These are phyloP conservation scores for Candida sonorensis DNA, from an alignment of 805 yeast species.

Conservation along the genomic window DNA sequence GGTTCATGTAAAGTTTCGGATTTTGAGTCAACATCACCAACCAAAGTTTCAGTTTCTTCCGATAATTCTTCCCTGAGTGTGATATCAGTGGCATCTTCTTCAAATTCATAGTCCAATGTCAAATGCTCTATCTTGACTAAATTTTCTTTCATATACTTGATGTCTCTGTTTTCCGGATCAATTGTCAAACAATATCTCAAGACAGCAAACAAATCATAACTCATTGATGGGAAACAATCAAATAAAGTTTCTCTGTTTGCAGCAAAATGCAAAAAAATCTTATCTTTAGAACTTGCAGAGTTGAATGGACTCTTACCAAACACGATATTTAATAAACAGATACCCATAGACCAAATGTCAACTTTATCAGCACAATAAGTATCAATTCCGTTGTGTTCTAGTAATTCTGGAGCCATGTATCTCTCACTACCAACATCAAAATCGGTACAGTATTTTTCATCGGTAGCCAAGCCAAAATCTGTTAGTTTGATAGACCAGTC, in stretches of 20 bases:
- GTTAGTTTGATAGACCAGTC: conserved; percentile 54
- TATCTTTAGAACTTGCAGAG: conserved; percentile 70
- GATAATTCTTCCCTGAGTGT: conserved; percentile 10
- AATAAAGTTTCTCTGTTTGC: conserved; percentile 82
- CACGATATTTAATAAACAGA: conserved; percentile 74
- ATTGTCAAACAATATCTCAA: conserved; percentile 70
- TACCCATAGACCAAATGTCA: conserved; percentile 87
- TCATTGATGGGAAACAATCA: conserved; percentile 87
- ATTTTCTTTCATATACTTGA: conserved; percentile 53
- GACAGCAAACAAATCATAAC: conserved; percentile 80
- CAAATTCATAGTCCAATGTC: conserved; percentile 75
- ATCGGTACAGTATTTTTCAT: conserved; percentile 48
- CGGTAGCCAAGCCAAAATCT: conserved; percentile 56
- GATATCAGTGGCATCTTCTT: no score
- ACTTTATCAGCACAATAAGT: conserved; percentile 73
- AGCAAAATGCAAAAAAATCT: conserved; percentile 78
- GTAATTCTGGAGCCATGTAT: conserved; percentile 92
- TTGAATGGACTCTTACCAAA: conserved; percentile 85
- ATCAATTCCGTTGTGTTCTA: conserved; percentile 48
- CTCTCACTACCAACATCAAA: conserved; percentile 87
- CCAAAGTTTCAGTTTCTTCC: conserved; percentile 10
- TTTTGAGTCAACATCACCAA: conserved; percentile 8
- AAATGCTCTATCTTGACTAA: conserved; percentile 54
- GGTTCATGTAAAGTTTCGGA: no score
- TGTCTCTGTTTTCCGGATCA: conserved; percentile 80